Evolutionary conservation across 208 protist species (phyloP).

Genomic region (Porcisia deanei): DNA sequence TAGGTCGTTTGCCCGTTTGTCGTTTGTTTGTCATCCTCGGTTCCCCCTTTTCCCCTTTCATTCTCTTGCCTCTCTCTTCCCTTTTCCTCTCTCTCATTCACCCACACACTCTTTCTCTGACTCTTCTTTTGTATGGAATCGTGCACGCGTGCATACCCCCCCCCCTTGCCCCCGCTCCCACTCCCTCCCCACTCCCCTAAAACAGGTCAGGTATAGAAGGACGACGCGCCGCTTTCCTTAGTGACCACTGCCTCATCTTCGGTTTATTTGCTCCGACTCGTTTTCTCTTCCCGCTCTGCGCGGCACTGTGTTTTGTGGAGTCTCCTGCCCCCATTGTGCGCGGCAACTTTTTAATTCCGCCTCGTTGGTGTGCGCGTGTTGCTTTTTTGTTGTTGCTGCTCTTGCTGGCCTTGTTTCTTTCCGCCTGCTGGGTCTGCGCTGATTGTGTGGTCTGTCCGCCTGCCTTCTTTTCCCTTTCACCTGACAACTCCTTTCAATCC

Average conservation of each 20-base stretch:
- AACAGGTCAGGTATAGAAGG: neutral
- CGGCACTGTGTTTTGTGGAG: neutral
- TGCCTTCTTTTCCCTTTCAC: no score
- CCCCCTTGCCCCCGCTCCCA: neutral
- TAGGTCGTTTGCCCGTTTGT: no score
- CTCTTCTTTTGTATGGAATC: neutral
- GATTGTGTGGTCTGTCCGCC: no score
- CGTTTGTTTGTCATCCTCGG: no score
- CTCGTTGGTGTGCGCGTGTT: neutral
- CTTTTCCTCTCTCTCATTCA: neutral
- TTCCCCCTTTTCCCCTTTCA: neutral
- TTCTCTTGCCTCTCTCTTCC: neutral
- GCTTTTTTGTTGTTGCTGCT: no score
- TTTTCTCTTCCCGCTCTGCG: neutral
- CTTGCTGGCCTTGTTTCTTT: no score
- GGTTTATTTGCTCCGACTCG: neutral
- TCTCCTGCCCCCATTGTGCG: conserved; percentile 7
- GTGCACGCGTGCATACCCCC: neutral
- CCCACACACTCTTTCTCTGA: neutral
- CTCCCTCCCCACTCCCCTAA: neutral
- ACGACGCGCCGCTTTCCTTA: neutral
- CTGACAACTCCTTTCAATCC: no score
- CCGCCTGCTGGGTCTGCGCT: no score
- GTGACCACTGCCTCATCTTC: no score
- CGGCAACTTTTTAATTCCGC: neutral